These are phyloP conservation scores for Arthroderma uncinatum DNA, from an alignment of 2,329 filamentous ascomycete species.

Conservation along the genomic window DNA sequence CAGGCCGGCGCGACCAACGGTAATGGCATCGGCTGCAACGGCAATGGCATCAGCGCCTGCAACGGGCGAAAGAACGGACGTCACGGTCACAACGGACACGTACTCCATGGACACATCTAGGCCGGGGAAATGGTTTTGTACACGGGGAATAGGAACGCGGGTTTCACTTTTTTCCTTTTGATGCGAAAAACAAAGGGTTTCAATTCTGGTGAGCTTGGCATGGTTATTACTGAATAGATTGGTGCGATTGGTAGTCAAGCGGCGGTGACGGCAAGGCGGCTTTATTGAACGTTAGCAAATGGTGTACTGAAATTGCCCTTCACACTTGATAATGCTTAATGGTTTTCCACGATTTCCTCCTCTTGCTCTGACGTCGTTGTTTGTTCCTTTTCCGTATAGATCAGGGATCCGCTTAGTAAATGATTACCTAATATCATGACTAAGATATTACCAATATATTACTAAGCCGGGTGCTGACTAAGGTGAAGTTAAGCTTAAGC, in stretches of 20 bases:
- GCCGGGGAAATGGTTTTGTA: background rate
- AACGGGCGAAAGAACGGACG: background rate
- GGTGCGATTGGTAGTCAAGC: background rate
- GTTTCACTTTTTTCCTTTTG: background rate
- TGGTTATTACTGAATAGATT: constrained; percentile 1
- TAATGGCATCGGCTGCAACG: background rate
- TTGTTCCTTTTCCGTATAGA: background rate
- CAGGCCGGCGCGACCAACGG: background rate
- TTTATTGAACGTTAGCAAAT: constrained; percentile 3
- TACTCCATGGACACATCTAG: constrained; percentile 1
- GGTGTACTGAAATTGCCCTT: background rate
- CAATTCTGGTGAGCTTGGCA: background rate
- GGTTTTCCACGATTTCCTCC: background rate
- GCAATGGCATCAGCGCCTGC: background rate
- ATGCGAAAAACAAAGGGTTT: background rate
- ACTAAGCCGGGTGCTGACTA: background rate
- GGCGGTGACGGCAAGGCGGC: background rate
- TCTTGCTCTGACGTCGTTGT: background rate
- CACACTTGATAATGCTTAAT: background rate
- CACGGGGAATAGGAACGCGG: background rate
- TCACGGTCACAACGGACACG: constrained; percentile 5
- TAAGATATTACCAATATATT: background rate
- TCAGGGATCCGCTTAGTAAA: too few relatives aligned
- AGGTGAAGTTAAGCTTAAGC: background rate
- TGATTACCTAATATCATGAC: background rate